Evolutionary conservation across 2,329 filamentous ascomycete species (phyloP), one percentile per base, ranked within the genome.

Genomic region (Lecanicillium sp.): DNA sequence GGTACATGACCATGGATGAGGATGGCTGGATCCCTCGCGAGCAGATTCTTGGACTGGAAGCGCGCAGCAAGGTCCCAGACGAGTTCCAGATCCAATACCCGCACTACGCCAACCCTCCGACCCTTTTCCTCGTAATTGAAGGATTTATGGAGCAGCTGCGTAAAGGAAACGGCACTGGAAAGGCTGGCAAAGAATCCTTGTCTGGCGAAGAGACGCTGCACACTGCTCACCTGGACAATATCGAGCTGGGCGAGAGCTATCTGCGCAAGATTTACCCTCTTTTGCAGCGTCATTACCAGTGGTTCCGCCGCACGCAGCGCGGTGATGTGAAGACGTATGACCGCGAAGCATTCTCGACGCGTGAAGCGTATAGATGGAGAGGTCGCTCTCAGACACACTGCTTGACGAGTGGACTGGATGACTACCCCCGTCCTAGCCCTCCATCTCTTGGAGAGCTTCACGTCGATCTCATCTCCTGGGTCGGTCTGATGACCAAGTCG

Each of bases 11-110:
- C 14, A 95, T 96, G 76, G 92, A 98, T 48, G 84, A 92, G 13
- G 88, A 96, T 57, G 92, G 92, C 38, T 98, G 92, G 92, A 96
- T 98, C 55, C 86, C 82, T 3, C 83, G 92, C 37, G 92, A 98
- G 65, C 89, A 95, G 63, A 96, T 98, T 43, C 75, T 98, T 3
- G 92, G 92, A 2, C 63, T 75, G 3, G 92, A 98, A 64, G 92
- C 92, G 33, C 80, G 90, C 45, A 95, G 84, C 71, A 96, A 95
- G 63, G 92, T 98, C 2, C 92, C 92, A 0, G 60, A 71, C 4
- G 89, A 96, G 60, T 98, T 98, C 58, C 89, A 94, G 52, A 76
- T 88, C 12, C 92, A 96, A 56, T 96, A 96, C 56, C 90, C 92
- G 17, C 89, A 96, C 59, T 95, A 95, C 53, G 92, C 92, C 37